These are phyloP conservation scores for Umbelopsis sp. DNA, from an alignment of 192 early-diverging fungal genomes.

Conservation along the genomic window DNA sequence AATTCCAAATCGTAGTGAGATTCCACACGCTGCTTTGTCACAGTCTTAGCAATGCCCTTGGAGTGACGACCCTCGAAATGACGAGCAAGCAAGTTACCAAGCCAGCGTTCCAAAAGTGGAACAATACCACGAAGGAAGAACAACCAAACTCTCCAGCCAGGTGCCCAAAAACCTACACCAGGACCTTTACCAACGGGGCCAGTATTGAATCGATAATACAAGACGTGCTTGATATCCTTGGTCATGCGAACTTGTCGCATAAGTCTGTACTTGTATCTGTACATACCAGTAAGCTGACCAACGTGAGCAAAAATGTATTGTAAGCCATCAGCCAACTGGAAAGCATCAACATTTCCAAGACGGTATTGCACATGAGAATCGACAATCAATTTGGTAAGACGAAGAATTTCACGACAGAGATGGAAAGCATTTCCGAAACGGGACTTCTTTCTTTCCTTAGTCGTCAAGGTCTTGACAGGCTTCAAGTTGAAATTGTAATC, in stretches of 20 bases:
- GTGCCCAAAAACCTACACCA: slow-evolving; percentile 98
- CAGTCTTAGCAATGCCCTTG: slow-evolving; percentile 97
- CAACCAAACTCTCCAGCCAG: slow-evolving; percentile 99
- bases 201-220: slow-evolving; percentile 81
- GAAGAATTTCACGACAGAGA: slow-evolving; percentile 92
- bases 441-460: slow-evolving; percentile 99
- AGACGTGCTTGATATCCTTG: slow-evolving; percentile 50
- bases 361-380: slow-evolving; percentile 99
- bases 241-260: slow-evolving; percentile 96
- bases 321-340: slow-evolving; percentile 97
- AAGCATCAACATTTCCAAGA: slow-evolving; percentile 97
- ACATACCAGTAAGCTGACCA: slow-evolving; percentile 99
- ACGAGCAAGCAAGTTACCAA: slow-evolving; percentile 96
- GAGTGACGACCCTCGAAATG: slow-evolving; percentile 98
- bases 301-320: slow-evolving; percentile 99
- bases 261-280: slow-evolving; percentile 97
- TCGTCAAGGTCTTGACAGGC: slow-evolving; percentile 98
- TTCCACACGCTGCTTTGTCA: slow-evolving; percentile 99
- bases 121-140: slow-evolving; percentile 99
- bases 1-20: slow-evolving; percentile 98
- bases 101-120: slow-evolving; percentile 96
- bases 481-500: slow-evolving; percentile 99
- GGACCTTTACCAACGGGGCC: slow-evolving; percentile 98
- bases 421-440: slow-evolving; percentile 99
- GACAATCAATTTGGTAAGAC: slow-evolving; percentile 95